phyloP scores from a whole-genome alignment of 192 early-diverging fungal species.

The Coemansia sp. region DNA sequence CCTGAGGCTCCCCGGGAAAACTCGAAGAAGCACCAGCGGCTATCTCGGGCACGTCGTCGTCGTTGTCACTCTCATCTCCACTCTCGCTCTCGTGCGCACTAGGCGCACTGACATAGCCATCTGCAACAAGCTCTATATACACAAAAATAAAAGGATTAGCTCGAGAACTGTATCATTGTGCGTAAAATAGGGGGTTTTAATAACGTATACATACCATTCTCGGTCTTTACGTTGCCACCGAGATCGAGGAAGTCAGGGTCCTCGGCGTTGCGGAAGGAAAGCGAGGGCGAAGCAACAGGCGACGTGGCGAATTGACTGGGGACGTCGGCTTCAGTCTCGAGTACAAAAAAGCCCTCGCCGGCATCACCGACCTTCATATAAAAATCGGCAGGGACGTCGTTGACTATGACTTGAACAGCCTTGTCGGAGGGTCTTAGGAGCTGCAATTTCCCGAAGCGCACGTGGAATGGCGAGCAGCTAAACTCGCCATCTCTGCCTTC shows the following conservation, averaged over 20 bases:
- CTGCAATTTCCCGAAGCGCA: conserved; percentile 96
- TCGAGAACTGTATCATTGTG: background rate
- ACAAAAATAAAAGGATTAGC: background rate
- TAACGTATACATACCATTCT: background rate
- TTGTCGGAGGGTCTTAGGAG: conserved; percentile 91
- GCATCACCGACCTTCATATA: conserved; percentile 98
- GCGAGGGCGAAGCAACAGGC: conserved; percentile 71
- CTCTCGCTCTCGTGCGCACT: conserved; percentile 63
- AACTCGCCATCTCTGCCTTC: conserved; percentile 80
- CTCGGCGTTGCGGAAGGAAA: conserved; percentile 32
- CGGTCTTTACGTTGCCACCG: conserved; percentile 18
- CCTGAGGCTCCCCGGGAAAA: background rate
- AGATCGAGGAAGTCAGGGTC: conserved; percentile 53
- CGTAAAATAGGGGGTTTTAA: too few relatives aligned
- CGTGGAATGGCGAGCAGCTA: conserved; percentile 95
- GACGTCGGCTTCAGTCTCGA: conserved; percentile 88
- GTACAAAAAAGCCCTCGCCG: conserved; percentile 97
- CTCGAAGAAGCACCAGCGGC: background rate
- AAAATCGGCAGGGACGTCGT: conserved; percentile 71
- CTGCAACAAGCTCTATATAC: conserved; percentile 10
- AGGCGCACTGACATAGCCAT: conserved; percentile 71
- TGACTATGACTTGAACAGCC: conserved; percentile 84
- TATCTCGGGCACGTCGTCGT: background rate
- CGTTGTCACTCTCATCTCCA: conserved; percentile 6
- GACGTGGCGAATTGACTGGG: conserved; percentile 93